These are phyloP conservation scores for Singerocomus inundabilis DNA, from an alignment of 1,284 basidiomycete genomes.

Conservation along the genomic window DNA sequence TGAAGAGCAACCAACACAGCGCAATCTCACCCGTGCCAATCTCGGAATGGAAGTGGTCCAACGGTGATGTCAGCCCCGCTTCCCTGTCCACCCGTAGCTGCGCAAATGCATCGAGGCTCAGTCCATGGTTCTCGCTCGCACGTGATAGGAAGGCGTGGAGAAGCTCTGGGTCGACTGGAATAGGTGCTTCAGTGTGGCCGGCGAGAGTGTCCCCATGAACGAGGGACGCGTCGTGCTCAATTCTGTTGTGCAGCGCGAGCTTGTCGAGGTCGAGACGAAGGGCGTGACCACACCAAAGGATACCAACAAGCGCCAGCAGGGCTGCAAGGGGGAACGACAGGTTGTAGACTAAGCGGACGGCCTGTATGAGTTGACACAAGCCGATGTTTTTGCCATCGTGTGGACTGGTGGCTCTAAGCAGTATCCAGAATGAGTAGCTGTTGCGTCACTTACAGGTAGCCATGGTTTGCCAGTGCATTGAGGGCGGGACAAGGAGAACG, in stretches of 20 bases:
- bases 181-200: constrained; percentile 33
- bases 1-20: constrained; percentile 46
- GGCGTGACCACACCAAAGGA: constrained; percentile 30
- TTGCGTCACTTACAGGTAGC: constrained; percentile 42
- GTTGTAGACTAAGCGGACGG: constrained; percentile 37
- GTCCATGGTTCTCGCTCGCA: constrained; percentile 21
- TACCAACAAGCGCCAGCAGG: constrained; percentile 32
- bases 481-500: constrained; percentile 53
- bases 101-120: constrained; percentile 41
- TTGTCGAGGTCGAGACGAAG: constrained; percentile 39
- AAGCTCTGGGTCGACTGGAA: constrained; percentile 28
- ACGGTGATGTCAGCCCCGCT: constrained; percentile 41
- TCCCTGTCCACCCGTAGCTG: constrained; percentile 47
- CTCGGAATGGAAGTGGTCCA: constrained; percentile 49
- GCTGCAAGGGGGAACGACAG: constrained; percentile 38
- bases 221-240: constrained; percentile 53
- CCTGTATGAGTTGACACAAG: constrained; percentile 33
- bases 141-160: constrained; percentile 25
- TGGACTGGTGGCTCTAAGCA: constrained; percentile 19
- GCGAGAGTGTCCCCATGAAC: constrained; percentile 39
- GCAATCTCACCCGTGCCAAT: constrained; percentile 62
- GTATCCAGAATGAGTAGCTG: constrained; percentile 33
- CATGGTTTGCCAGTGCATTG: constrained; percentile 47
- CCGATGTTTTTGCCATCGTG: constrained; percentile 36
- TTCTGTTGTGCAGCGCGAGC: constrained; percentile 41